Base-by-base conservation (phyloP, 1,139 yeast genomes). In the Sugiyamaella xylanicola region DNA sequence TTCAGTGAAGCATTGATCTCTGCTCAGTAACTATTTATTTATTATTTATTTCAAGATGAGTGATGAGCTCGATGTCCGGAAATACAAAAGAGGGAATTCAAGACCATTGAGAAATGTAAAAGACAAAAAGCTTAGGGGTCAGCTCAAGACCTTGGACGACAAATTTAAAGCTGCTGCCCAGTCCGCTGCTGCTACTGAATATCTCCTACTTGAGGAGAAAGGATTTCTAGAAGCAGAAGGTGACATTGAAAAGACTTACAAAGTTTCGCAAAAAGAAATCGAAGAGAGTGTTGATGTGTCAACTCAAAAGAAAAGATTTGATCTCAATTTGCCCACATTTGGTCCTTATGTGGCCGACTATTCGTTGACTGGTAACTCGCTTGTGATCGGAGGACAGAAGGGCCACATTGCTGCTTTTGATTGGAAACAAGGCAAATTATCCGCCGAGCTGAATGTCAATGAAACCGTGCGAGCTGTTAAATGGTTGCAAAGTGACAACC, bases 321-420 rank as follows among this genome's bases (percentile, higher is more conserved):
- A 87, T 60, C 77, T 95, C 55, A 80, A 81, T 42, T 75, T 95
- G 59, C 80, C 80, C 16, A 88, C 88, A 59, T 86, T 85, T 68
- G 99, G 99, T 0, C 97, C 99, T 1, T 95, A 95, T 68, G 75
- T 78, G 9, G 69, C 88, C 17, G 93, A 92, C 69, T 93, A 86
- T 70, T 81, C 93, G 2, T 78, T 95, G 69, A 90, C 90, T 64
- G 99, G 99, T 54, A 83, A 96, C 61, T 86, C 86, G 61, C 72
- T 95, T 54, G 77, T 95, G 51, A 75, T 95, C 35, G 95, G 93
- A 11, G 99, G 99, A 16, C 77, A 78, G 49, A 91, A 90, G 68
- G 99, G 99, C 2, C 99, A 95, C 75, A 84, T 95, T 54, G 98
- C 99, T 0, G 83, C 95, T 3, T 86, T 95, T 76, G 97, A 95